Base-by-base conservation (phyloP, 352 stramenopile genomes). In the Phytophthora crassamura region DNA sequence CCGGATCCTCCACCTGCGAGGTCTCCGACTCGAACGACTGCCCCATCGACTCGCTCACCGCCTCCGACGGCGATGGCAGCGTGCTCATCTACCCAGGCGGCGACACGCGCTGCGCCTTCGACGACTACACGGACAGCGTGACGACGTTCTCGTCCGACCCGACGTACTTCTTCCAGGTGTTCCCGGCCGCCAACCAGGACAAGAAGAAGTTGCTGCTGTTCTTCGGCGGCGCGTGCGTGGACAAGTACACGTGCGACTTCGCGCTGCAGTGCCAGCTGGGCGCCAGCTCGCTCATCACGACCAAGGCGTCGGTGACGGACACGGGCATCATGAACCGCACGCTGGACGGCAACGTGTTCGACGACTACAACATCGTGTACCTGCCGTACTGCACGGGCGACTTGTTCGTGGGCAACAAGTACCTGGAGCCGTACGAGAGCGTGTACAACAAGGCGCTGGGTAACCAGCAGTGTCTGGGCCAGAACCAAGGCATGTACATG, bases 291-390 rank as follows among this genome's bases (percentile, higher is more conserved):
- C 83, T 75, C 11, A 88, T 87, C 62, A 67, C 67, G 9, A 58
- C 69, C 16, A 69, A 69, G 43, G 82, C 79, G 9, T 50, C 53
- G 8, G 59, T 79, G 20, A 59, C 69, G 12, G 78, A 74, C 67
- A 56, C 61, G 5, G 82, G 79, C 6, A 57, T 91, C n/a, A 60
- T 89, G 42, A 80, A 88, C 65, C 64, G 63, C 32, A 70, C 69
- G n/a, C 62, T 87, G 51, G 51, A 67, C n/a, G n/a, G n/a, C n/a
- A n/a, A n/a, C n/a, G n/a, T n/a, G n/a, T n/a, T n/a, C n/a, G n/a
- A n/a, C n/a, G 80, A 88, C 70, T 89, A 80, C 74, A 84, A 84
- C 71, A 83, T 89, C 55, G 80, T 91, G 43, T 77, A 86, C 70
- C 46, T 91, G 32, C 78, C 77, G 38, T 88, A 88, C 70, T 90